Evolutionary conservation across 2,329 filamentous ascomycete genomes (phyloP).

Genomic region (Cercospora zeina): DNA sequence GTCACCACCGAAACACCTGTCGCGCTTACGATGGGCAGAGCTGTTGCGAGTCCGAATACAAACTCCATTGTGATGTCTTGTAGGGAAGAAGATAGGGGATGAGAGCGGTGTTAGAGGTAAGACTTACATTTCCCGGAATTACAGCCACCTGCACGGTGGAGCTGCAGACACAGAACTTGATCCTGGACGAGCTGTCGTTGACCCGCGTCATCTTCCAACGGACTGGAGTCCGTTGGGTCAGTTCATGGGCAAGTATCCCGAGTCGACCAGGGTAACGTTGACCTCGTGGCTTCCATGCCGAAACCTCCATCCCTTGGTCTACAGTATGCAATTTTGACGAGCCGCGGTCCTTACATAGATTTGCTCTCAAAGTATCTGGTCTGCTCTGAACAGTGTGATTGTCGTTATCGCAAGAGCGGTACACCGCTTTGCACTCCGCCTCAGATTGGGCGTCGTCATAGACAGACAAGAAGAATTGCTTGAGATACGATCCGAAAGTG

Average conservation of each 20-base stretch:
- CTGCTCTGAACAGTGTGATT: not conserved
- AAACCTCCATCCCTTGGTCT: not conserved
- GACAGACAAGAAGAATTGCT: not conserved
- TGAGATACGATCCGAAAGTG: not conserved
- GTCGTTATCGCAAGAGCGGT: not conserved
- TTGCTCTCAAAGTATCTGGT: not conserved
- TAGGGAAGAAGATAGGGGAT: not conserved
- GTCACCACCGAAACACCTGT: constrained; percentile 53
- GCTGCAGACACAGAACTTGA: constrained; percentile 15
- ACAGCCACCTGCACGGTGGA: not conserved
- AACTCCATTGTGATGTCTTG: constrained; percentile 33
- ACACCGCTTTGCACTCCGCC: not conserved
- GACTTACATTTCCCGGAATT: constrained; percentile 14
- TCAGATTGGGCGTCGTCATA: not conserved
- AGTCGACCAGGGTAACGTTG: not conserved
- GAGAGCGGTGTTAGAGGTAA: not conserved
- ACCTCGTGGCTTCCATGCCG: not conserved
- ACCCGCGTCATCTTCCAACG: constrained; percentile 17
- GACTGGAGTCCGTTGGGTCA: constrained; percentile 15
- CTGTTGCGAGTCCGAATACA: constrained; percentile 40
- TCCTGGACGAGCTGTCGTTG: constrained; percentile 20
- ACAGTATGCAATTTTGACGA: not conserved
- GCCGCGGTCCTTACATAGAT: too few relatives aligned
- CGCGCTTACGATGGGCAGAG: constrained; percentile 41
- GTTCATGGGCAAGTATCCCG: constrained; percentile 1